phyloP scores from a whole-genome alignment of 805 yeast species.

The Yamadazyma laniorum region DNA sequence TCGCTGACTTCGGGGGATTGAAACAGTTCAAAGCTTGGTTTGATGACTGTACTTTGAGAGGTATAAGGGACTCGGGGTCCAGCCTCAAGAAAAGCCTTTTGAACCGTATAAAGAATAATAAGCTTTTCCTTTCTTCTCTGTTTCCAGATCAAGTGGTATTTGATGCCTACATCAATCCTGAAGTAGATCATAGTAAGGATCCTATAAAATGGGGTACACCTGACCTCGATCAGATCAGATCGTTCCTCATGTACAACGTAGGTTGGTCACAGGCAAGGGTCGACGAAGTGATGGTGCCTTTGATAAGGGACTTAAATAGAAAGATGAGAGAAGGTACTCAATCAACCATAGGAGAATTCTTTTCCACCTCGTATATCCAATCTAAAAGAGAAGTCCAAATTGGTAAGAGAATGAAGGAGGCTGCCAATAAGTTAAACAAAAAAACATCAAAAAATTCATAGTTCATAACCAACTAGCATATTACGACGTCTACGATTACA shows the following conservation, averaged over 20 bases:
- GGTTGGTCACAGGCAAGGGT: slow-evolving; percentile 79
- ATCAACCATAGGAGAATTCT: slow-evolving; percentile 62
- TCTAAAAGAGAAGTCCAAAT: slow-evolving; percentile 44
- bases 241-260: slow-evolving; percentile 63
- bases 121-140: slow-evolving; percentile 51
- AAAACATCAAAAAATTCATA: background rate
- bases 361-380: slow-evolving; percentile 56
- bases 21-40: slow-evolving; percentile 52
- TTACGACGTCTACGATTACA: slow-evolving; percentile 64
- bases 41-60: slow-evolving; percentile 45
- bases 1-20: slow-evolving; percentile 73
- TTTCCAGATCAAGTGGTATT: slow-evolving; percentile 72
- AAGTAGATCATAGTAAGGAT: slow-evolving; percentile 78
- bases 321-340: slow-evolving; percentile 56
- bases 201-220: slow-evolving; percentile 90
- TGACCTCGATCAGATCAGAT: slow-evolving; percentile 73
- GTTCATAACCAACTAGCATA: slow-evolving; percentile 47
- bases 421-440: slow-evolving; percentile 47
- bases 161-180: slow-evolving; percentile 77
- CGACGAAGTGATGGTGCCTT: slow-evolving; percentile 82
- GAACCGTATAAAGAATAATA: slow-evolving; percentile 51
- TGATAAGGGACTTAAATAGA: slow-evolving; percentile 74
- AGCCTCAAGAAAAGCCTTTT: slow-evolving; percentile 56
- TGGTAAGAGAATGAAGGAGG: slow-evolving; percentile 63
- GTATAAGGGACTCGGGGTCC: slow-evolving; percentile 43